phyloP scores from a whole-genome alignment of 169 alveolate species.

The Plasmodium gallinaceum region DNA sequence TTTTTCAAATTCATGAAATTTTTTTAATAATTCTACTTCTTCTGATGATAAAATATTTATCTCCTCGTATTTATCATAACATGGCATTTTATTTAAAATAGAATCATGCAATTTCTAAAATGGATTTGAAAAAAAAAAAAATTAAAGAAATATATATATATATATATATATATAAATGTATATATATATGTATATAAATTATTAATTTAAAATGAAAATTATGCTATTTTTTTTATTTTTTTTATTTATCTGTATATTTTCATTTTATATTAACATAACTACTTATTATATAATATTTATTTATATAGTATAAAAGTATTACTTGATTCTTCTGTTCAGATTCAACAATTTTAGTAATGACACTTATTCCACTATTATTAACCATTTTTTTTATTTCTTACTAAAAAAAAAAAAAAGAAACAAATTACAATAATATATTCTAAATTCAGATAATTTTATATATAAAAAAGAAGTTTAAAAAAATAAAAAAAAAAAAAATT shows the following conservation, averaged over 20 bases:
- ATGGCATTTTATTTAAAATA: slow-evolving; percentile 76
- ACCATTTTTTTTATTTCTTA: slow-evolving; percentile 37
- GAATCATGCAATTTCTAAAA: slow-evolving; percentile 74
- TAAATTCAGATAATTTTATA: slow-evolving; percentile 27
- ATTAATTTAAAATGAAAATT: neutral
- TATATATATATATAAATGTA: slow-evolving; percentile 9
- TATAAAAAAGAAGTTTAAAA: slow-evolving; percentile 20
- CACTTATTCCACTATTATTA: slow-evolving; percentile 74
- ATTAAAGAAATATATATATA: neutral
- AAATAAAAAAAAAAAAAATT: slow-evolving; percentile 21
- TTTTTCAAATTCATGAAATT: slow-evolving; percentile 72
- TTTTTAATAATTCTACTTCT: slow-evolving; percentile 77
- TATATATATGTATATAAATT: neutral
- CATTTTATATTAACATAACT: neutral
- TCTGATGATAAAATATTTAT: slow-evolving; percentile 69
- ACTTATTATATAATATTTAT: too few relatives aligned
- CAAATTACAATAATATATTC: slow-evolving; percentile 15
- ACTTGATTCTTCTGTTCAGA: slow-evolving; percentile 75
- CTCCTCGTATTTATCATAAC: slow-evolving; percentile 76
- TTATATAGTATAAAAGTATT: neutral
- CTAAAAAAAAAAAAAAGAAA: slow-evolving; percentile 49
- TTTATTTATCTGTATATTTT: neutral
- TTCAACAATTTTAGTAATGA: slow-evolving; percentile 74
- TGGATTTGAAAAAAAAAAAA: slow-evolving; percentile 4
- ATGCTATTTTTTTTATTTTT: neutral